These are phyloP conservation scores for Lasiosphaeriaceae sp. DNA, from an alignment of 495 filamentous ascomycete species.

Conservation along the genomic window DNA sequence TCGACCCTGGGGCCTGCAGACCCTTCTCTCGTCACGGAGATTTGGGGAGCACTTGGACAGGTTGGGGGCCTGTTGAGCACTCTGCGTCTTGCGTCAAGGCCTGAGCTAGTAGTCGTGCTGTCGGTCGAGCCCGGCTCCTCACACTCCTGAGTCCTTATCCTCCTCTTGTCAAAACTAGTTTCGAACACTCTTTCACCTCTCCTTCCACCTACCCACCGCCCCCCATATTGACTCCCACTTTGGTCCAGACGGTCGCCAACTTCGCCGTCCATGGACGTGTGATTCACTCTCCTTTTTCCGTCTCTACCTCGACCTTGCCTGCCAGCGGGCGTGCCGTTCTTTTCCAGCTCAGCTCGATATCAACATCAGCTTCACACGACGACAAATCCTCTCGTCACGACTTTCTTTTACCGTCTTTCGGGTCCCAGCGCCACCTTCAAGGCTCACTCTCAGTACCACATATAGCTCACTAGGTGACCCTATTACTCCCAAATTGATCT, in stretches of 20 bases:
- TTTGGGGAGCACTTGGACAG: slow-evolving; percentile 19
- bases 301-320: slow-evolving; percentile 30
- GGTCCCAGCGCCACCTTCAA: slow-evolving; percentile 10
- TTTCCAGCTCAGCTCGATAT: slow-evolving; percentile 20
- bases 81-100: background rate
- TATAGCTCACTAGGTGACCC: background rate
- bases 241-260: slow-evolving; percentile 23
- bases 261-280: slow-evolving; percentile 31
- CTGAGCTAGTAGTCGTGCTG: background rate
- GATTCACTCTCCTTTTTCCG: slow-evolving; percentile 34
- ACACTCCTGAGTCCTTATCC: background rate
- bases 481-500: background rate
- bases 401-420: slow-evolving; percentile 18
- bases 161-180: background rate
- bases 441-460: slow-evolving; percentile 6
- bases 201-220: slow-evolving; percentile 6
- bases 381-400: slow-evolving; percentile 24
- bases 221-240: slow-evolving; percentile 7
- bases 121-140: background rate
- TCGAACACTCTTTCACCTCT: background rate
- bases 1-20: slow-evolving; percentile 15
- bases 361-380: slow-evolving; percentile 3
- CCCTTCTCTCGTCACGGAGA: slow-evolving; percentile 24
- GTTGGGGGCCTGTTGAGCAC: background rate
- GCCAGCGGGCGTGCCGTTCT: slow-evolving; percentile 48